Base-by-base conservation (phyloP, 1,139 yeast species). In the Candida smagusa region DNA sequence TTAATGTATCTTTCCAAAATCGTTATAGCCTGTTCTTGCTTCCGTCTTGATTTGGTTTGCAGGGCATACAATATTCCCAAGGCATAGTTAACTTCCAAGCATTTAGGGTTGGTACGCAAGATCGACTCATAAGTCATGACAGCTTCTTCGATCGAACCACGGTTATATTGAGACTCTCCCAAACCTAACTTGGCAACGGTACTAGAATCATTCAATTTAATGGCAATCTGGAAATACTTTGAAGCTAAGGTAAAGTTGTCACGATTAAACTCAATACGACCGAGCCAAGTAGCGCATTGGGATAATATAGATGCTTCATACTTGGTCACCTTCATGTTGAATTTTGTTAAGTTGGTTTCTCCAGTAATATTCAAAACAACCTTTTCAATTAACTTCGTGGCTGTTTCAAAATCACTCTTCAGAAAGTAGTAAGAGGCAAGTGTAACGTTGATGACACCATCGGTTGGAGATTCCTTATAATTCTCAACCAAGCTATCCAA, bases 231-330 rank as follows among this genome's bases (percentile, higher is more conserved):
- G 59, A 87, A 90, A 51, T 74, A 69, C 42, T 76, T 75, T 50
- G 88, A 85, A 0, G 97, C 84, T 44, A 76, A 76, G 9, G 79
- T 75, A 49, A 71, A 79, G 50, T 88, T 84, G 4, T 68, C 64
- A 25, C 71, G 59, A 16, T 71, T 71, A 51, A 83, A 89, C 39
- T 77, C 70, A 12, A 86, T 82, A 56, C 97, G 76, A 9, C 88
- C 97, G 47, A 82, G 70, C 96, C 97, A 89, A 47, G 85, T 84
- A 23, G 83, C 69, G 13, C 92, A 84, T 48, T 86, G 95, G n/a
- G 95, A 82, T 33, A 77, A 65, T 2, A 85, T 58, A 31, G 58
- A 64, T 3, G 61, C 47, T 33, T 65, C 61, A 44, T 52, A 66
- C 25, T 53, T 50, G 8, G 71, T 53, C 11, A 59, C 42, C 35